These are phyloP conservation scores for Aspergillus sp. DNA, from an alignment of 2,329 filamentous ascomycete genomes.

Conservation along the genomic window DNA sequence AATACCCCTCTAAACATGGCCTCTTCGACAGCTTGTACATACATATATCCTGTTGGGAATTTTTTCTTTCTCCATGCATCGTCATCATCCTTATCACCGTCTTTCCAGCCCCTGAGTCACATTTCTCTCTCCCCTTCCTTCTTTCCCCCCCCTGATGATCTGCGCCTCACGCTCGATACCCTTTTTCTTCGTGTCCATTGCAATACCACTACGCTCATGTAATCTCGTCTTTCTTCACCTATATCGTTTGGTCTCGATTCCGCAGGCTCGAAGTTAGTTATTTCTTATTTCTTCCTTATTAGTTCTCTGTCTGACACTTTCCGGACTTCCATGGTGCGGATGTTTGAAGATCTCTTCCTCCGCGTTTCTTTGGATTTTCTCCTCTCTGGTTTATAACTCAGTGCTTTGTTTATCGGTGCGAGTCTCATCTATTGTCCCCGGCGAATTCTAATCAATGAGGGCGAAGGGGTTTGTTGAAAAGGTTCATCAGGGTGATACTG, in stretches of 20 bases:
- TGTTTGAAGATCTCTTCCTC: background rate
- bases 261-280: constrained; percentile 37
- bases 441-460: no score
- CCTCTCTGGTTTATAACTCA: no score
- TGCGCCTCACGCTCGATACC: constrained; percentile 32
- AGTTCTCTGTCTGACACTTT: constrained; percentile 5
- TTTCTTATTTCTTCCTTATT: constrained; percentile 1
- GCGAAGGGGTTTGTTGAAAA: no score
- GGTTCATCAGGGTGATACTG: background rate
- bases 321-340: background rate
- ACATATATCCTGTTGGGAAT: background rate
- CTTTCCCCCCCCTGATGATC: constrained; percentile 21
- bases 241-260: constrained; percentile 16
- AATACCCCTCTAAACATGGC: background rate
- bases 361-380: background rate
- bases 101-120: background rate
- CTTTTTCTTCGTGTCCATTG: constrained; percentile 19
- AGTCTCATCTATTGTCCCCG: no score
- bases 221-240: constrained; percentile 5
- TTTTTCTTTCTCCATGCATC: background rate
- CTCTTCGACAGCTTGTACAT: background rate
- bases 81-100: background rate
- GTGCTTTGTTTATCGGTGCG: no score
- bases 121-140: constrained; percentile 1
- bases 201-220: constrained; percentile 8